Evolutionary conservation across 2,329 filamentous ascomycete genomes (phyloP).

Genomic region (Elsinoe perseae): DNA sequence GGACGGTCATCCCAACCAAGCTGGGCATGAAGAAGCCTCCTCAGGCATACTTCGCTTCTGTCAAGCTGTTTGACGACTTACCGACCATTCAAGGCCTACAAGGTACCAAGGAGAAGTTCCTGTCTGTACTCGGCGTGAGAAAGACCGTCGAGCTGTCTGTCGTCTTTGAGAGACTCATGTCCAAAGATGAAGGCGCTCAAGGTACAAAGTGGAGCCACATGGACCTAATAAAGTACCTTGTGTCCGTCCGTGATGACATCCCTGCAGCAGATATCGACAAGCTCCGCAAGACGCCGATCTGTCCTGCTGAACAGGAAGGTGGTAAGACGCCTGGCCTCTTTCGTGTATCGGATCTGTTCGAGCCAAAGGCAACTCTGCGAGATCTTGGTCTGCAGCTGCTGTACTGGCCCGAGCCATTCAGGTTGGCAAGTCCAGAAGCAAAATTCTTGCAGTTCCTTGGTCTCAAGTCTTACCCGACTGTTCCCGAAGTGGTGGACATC

Average conservation of each 20-base stretch:
- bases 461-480: constrained; percentile 61
- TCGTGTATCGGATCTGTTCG: constrained; percentile 70
- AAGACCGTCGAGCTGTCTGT: constrained; percentile 93
- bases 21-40: constrained; percentile 76
- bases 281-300: constrained; percentile 69
- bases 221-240: constrained; percentile 87
- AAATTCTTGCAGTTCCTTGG: constrained; percentile 67
- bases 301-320: constrained; percentile 61
- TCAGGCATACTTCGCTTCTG: constrained; percentile 87
- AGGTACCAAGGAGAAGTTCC: constrained; percentile 82
- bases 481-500: constrained; percentile 66
- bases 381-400: constrained; percentile 65
- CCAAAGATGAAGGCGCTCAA: constrained; percentile 44
- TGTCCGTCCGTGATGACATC: constrained; percentile 84
- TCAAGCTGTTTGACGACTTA: constrained; percentile 89
- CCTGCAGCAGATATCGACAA: constrained; percentile 72
- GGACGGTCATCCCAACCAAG: constrained; percentile 81
- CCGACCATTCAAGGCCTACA: constrained; percentile 70
- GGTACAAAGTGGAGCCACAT: constrained; percentile 75
- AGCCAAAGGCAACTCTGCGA: constrained; percentile 64
- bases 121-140: constrained; percentile 74
- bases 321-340: constrained; percentile 42
- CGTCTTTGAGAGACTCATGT: constrained; percentile 80
- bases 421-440: constrained; percentile 60
- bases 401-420: constrained; percentile 72